Conservation (phyloP, 257 asterid species). For the Fraxinus cuspidata region DNA sequence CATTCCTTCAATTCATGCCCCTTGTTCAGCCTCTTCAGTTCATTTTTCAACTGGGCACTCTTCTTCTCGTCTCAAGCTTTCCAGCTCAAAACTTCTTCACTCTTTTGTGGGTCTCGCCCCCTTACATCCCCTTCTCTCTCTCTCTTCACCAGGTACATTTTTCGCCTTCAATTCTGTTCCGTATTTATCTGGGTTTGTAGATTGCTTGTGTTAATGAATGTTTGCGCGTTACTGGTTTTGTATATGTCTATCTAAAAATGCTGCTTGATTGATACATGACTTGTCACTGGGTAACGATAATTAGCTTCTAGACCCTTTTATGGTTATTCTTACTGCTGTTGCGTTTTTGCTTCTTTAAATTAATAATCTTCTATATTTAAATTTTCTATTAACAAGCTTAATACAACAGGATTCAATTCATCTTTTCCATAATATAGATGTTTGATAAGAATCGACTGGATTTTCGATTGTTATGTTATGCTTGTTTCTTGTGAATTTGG, state of each 20-base stretch:
- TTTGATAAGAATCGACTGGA: not conserved
- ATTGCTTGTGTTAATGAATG: not conserved
- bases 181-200: not conserved
- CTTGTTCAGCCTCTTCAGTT: constrained; percentile 42
- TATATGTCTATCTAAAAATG: not conserved
- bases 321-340: not conserved
- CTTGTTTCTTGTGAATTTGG: not conserved
- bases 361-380: not conserved
- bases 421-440: not conserved
- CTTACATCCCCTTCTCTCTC: constrained; percentile 46
- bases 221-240: not conserved
- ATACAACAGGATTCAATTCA: not conserved
- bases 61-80: constrained; percentile 34
- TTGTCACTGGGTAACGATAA: not conserved
- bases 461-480: not conserved
- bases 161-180: not conserved
- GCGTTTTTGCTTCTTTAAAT: not conserved
- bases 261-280: not conserved
- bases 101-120: constrained; percentile 77
- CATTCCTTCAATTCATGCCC: constrained; percentile 53
- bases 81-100: constrained; percentile 40
- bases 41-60: constrained; percentile 44
- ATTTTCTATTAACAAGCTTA: not conserved
- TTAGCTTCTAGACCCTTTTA: not conserved
- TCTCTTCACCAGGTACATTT: constrained; percentile 52